phyloP scores from a whole-genome alignment of 139 green algal species.

The Chlorella sorokiniana region DNA sequence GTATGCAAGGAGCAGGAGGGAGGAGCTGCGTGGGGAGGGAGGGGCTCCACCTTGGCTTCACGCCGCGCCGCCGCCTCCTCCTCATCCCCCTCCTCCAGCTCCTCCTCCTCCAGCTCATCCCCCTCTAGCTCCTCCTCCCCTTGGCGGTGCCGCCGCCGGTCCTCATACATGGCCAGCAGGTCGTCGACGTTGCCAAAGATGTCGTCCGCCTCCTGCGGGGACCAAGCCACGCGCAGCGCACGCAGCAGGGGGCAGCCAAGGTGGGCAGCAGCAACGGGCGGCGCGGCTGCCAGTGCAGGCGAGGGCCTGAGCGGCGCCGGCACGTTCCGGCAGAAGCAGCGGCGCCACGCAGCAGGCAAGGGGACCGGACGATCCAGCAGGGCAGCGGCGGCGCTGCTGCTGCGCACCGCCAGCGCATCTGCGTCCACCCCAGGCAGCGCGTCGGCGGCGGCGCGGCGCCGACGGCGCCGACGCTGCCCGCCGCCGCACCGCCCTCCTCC shows the following conservation, averaged over 20 bases:
- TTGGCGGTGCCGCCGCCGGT: constrained; percentile 1
- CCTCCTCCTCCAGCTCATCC: constrained; percentile 41
- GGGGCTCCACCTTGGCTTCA: constrained; percentile 3
- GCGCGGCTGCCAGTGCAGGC: too few relatives aligned
- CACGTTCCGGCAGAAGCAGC: too few relatives aligned
- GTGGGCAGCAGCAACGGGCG: neutral
- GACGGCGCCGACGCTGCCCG: constrained; percentile 11
- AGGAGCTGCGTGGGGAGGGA: too few relatives aligned
- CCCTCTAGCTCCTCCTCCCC: constrained; percentile 28
- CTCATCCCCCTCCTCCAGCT: constrained; percentile 46
- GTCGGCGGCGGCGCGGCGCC: neutral
- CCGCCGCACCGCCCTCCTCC: constrained; percentile 45
- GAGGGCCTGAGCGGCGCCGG: too few relatives aligned
- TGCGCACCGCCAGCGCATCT: constrained; percentile 57
- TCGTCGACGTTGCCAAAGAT: constrained; percentile 85
- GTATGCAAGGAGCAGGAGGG: neutral
- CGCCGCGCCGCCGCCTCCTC: constrained; percentile 52
- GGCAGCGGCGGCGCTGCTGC: neutral
- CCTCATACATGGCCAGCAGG: constrained; percentile 66
- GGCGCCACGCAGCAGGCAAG: too few relatives aligned
- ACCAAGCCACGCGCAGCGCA: too few relatives aligned
- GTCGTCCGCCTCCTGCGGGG: constrained; percentile 73
- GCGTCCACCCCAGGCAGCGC: constrained; percentile 46
- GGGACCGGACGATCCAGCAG: too few relatives aligned
- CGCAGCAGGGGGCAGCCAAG: neutral